Base-by-base conservation (phyloP, 345 rosid genomes). In the Brassica carinata region DNA sequence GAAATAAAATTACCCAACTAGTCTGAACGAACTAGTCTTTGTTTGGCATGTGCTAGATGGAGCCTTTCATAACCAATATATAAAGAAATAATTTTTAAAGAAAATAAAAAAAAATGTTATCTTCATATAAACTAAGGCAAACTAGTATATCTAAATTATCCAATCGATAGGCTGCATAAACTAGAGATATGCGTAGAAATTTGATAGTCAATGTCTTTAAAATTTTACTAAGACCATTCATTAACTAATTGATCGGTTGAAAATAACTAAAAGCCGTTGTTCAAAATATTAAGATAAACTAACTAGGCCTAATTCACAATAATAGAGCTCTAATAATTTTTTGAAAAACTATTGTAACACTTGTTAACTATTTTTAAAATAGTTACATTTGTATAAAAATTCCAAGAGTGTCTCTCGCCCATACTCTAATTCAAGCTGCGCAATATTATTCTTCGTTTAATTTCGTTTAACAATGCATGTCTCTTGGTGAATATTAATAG, bases 31-130 rank as follows among this genome's bases (percentile, higher is more conserved):
- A 48, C 57, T 48, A 18, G 77, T 79, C 73, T 58, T 73, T 43
- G 77, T 66, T 33, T 27, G 29, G 67, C 82, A 79, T 72, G 81
- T 71, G 81, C 67, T 71, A 34, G 76, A 34, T n/a, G 0, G 59
- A 66, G 2, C 3, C 34, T 65, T 57, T 72, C 62, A 38, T 29
- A 57, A 14, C 1, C 1, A 8, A 40, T 4, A 11, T 13, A 17
- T 66, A 72, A 27, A 72, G 45, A 55, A 23, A 23, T 23, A 23
- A 23, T 23, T 23, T 19, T 19, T 19, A 19, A 19, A 19, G 23
- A 19, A 19, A 19, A 78, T 27, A 69, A 26, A 0, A 4, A 53
- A 2, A 30, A 3, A 48, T 33, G 14, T 77, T 5, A 45, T 70
- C 0, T 38, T 13, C 61, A 58, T 29, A 17, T 29, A 78, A 10